A percentile compares a stretch with the other conserved stretches of the same genome.
These are phyloP conservation scores for Tolypocladium guangdongense DNA, from an alignment of 2,329 filamentous ascomycete genomes.

Conservation along the genomic window DNA sequence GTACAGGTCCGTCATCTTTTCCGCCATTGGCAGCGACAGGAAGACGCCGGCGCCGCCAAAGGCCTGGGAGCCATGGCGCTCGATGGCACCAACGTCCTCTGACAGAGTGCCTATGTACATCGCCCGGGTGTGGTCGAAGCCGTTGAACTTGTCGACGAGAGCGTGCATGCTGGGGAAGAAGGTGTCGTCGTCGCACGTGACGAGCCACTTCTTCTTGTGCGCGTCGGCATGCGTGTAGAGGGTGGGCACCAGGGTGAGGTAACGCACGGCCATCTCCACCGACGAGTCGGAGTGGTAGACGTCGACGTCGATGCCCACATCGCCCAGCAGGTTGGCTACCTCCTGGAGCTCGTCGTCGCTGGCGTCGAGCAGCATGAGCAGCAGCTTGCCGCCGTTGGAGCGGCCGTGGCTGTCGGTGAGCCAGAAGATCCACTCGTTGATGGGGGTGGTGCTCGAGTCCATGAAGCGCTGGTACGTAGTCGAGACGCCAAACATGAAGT, in stretches of 20 bases:
- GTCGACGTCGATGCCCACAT: slow-evolving; percentile 44
- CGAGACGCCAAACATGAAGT: slow-evolving; percentile 49
- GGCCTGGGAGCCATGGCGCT: slow-evolving; percentile 50
- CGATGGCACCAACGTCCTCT: slow-evolving; percentile 48
- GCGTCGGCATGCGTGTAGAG: slow-evolving; percentile 41
- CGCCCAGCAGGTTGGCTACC: slow-evolving; percentile 32
- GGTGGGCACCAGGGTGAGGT: slow-evolving; percentile 42
- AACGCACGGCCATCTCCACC: slow-evolving; percentile 47
- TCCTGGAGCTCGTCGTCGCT: slow-evolving; percentile 38
- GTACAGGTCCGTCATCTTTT: slow-evolving; percentile 33
- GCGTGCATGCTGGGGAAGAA: slow-evolving; percentile 51
- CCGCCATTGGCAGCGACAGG: slow-evolving; percentile 40
- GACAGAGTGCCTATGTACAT: slow-evolving; percentile 53
- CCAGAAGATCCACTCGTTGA: slow-evolving; percentile 51
- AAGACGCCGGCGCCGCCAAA: slow-evolving; percentile 56
- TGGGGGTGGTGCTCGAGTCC: slow-evolving; percentile 37
- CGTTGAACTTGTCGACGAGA: slow-evolving; percentile 37
- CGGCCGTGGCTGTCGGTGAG: slow-evolving; percentile 43
- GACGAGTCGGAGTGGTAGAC: slow-evolving; percentile 42
- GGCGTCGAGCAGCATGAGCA: slow-evolving; percentile 43
- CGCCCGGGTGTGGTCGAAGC: slow-evolving; percentile 38
- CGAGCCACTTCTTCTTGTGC: slow-evolving; percentile 44
- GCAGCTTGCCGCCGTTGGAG: slow-evolving; percentile 45
- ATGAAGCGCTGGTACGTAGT: slow-evolving; percentile 45
- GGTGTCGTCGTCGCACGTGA: slow-evolving; percentile 54